Evolutionary conservation across 169 alveolate species (phyloP), one percentile per base, ranked within the genome.

Genomic region (Eimeria acervulina): DNA sequence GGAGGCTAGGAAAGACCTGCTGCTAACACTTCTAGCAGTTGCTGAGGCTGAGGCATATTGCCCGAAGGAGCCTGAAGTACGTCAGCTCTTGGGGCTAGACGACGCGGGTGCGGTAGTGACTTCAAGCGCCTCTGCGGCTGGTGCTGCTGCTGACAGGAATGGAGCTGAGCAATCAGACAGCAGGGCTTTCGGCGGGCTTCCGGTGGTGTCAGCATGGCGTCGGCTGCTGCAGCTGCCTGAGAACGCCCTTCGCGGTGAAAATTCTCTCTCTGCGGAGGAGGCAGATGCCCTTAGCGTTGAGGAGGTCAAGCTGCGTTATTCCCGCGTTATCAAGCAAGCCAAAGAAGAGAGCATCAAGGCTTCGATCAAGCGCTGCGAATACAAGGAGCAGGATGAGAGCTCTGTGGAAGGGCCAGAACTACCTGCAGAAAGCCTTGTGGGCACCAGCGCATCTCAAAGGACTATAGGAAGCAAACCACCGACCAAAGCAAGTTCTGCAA

Each of bases 141-240:
- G 47, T 15, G 61, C 8, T 52, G 74, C 31, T 12, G 38, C 52
- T 52, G 17, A 72, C 33, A 74, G 26, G 26, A 17, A 12, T 33
- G n/a, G n/a, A 6, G 28, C 76, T 19, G 61, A 23, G 36, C 88
- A 76, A 44, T 38, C 21, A 42, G 55, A 38, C 15, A 42, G 26
- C 61, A 15, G 26, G 55, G n/a, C 10, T 42, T 76, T 76, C 10
- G 88, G 88, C 26, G 88, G 88, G 63, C 88, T 76, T 19, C 61
- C 88, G 47, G 88, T 76, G 36, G 88, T 76, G 55, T 10, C 40
- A 52, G 93, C 93, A 12, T 85, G 93, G 93, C 76, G 93, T 13
- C 93, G 76, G 93, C 61, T 85, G 93, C 59, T 85, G 76, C 93
- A 85, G 93, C 47, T 44, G 81, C 93, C 93, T 36, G 93, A 85